Evolutionary conservation across 495 filamentous ascomycete genomes (phyloP), one percentile per base, ranked within the genome.

Genomic region (Beverwykella pulmonaria): DNA sequence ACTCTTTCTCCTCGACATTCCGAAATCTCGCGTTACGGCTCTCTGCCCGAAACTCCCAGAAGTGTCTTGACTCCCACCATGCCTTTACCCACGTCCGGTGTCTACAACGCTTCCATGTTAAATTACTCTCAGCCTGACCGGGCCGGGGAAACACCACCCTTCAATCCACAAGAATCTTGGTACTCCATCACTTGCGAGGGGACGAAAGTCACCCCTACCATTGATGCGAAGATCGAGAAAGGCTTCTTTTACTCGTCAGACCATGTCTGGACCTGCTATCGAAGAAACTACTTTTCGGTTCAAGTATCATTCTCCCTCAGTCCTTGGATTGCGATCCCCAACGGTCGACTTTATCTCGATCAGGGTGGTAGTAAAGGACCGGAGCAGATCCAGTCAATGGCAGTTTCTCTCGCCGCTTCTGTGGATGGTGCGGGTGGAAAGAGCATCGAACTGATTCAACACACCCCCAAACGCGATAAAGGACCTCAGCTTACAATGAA

Each of bases 391-490:
- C 74, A 80, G 34, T 72, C 84, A 0, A 92, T 96, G 71, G 87
- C 90, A 27, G 92, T 98, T 87, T 86, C 85, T 19, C 92, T 98
- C 64, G 92, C 92, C 9, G 90, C 93, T 1, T 89, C 92, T 4
- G 89, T 96, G 1, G 92, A 94, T 59, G 87, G 84, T 29, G 84
- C 87, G 44, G 85, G 86, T 55, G 88, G 85, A 23, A 93, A 96
- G 77, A 79, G 82, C 20, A 91, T 95, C 53, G 92, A 95, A 50
- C 82, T 98, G 30, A 90, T 98, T 10, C 92, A 97, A 75, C 93
- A 97, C 74, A 98, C 93, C 3, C 92, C 93, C 5, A 97, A 97
- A 76, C 84, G 93, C 65, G 93, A 98, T 79, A 95, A 96, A 77
- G 92, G 92, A 2, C 92, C 92, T 1, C 90, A 93, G 57, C 82